These are phyloP conservation scores for Phyllosticta citriasiana DNA, from an alignment of 2,329 filamentous ascomycete species.

Conservation along the genomic window DNA sequence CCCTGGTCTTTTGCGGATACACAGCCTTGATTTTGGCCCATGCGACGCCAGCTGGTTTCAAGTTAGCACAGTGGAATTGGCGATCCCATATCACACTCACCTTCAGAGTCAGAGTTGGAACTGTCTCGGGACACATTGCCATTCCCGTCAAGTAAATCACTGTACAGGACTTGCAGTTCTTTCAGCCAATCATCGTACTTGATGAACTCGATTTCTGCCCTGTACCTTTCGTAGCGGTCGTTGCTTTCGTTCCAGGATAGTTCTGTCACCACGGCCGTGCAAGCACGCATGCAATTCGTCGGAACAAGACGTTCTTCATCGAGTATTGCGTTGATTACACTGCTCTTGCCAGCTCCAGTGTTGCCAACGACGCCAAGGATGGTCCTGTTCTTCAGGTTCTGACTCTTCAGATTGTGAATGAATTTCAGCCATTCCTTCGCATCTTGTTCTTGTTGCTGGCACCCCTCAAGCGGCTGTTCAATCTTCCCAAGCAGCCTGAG, in stretches of 20 bases:
- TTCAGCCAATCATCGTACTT: constrained; percentile 40
- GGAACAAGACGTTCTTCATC: constrained; percentile 49
- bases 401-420: constrained; percentile 33
- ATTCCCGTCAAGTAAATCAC: constrained; percentile 36
- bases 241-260: constrained; percentile 45
- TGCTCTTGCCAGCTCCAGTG: constrained; percentile 53
- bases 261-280: constrained; percentile 52
- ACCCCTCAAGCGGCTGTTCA: constrained; percentile 20
- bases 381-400: constrained; percentile 31
- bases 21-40: constrained; percentile 44
- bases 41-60: constrained; percentile 31
- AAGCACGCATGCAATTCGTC: constrained; percentile 51
- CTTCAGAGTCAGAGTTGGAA: neutral
- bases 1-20: constrained; percentile 34
- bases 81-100: neutral
- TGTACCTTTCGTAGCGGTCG: constrained; percentile 33
- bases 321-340: constrained; percentile 53
- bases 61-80: neutral
- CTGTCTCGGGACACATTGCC: constrained; percentile 31
- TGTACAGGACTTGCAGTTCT: constrained; percentile 41
- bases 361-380: constrained; percentile 52
- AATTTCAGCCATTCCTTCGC: constrained; percentile 31
- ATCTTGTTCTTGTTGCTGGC: constrained; percentile 18
- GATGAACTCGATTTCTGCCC: constrained; percentile 51
- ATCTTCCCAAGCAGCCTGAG: constrained; percentile 28